Conservation (phyloP, 352 stramenopile genomes). For the Phytophthora aleatoria region DNA sequence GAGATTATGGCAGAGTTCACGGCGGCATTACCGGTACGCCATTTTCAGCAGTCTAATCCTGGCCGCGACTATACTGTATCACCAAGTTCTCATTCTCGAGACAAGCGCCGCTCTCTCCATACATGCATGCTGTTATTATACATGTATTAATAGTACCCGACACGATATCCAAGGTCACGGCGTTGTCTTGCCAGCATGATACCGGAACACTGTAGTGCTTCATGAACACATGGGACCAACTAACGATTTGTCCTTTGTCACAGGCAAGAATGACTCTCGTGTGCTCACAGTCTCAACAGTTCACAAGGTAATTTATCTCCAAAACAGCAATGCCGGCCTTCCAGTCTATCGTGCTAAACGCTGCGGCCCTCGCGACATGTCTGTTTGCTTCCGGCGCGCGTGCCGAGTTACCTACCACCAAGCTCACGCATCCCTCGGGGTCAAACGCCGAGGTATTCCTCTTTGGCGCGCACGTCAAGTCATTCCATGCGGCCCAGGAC, state of each 20-base stretch:
- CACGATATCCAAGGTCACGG: not conserved
- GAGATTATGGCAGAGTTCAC: conserved; percentile 1
- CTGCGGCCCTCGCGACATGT: conserved; percentile 2
- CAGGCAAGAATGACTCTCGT: not conserved
- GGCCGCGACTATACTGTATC: not conserved
- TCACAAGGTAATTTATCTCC: conserved; percentile 6
- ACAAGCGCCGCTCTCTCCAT: not conserved
- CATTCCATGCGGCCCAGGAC: conserved; percentile 45
- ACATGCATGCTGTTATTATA: not conserved
- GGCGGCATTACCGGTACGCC: not conserved
- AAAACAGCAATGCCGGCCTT: conserved; percentile 10
- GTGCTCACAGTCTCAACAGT: not conserved
- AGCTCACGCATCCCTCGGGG: conserved; percentile 63
- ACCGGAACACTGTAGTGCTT: not conserved
- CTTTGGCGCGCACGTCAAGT: conserved; percentile 82
- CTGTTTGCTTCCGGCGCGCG: conserved; percentile 1
- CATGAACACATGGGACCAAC: conserved; percentile 17
- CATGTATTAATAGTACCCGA: no score
- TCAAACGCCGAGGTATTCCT: conserved; percentile 67
- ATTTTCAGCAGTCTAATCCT: not conserved
- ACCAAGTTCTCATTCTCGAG: not conserved
- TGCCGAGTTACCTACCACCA: conserved; percentile 47
- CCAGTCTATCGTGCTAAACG: conserved; percentile 3
- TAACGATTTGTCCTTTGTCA: conserved; percentile 19
- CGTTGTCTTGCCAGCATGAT: not conserved